Percentiles rank a stretch among this genome's conserved stretches.
Evolutionary conservation across 2,329 filamentous ascomycete species (phyloP).

Genomic region (Aspergillus alliaceus): DNA sequence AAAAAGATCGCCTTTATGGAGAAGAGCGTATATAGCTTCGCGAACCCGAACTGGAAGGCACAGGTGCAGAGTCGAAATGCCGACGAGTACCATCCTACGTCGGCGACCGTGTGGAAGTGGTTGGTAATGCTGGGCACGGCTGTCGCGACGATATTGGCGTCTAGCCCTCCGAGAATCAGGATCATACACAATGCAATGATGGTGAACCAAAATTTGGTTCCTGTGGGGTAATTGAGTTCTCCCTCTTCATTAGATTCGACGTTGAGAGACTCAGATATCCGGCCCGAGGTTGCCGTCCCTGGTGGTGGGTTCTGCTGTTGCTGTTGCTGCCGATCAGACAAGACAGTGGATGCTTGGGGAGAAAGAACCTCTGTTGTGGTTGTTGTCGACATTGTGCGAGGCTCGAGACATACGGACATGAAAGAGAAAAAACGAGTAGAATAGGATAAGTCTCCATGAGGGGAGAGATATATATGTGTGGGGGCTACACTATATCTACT

Average conservation of each 20-base stretch:
- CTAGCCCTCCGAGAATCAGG: constrained; percentile 29
- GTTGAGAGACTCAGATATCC: constrained; percentile 1
- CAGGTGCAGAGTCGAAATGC: constrained; percentile 23
- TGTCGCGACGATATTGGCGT: constrained; percentile 33
- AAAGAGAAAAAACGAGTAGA: too few relatives aligned
- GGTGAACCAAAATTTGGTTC: constrained; percentile 16
- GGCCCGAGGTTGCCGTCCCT: not conserved
- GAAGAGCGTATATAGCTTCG: constrained; percentile 34
- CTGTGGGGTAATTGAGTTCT: constrained; percentile 14
- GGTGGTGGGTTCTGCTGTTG: not conserved
- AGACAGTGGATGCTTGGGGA: too few relatives aligned
- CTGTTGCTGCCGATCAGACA: too few relatives aligned
- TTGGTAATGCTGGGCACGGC: constrained; percentile 33
- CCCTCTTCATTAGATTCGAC: not conserved
- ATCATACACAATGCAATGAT: constrained; percentile 25
- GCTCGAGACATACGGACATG: too few relatives aligned
- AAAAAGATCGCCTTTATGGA: constrained; percentile 28
- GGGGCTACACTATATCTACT: too few relatives aligned
- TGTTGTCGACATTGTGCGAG: too few relatives aligned
- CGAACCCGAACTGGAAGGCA: constrained; percentile 24
- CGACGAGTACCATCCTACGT: constrained; percentile 32
- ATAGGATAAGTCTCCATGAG: too few relatives aligned
- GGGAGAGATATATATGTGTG: too few relatives aligned
- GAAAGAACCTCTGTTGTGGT: too few relatives aligned
- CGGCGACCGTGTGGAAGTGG: constrained; percentile 26